These are phyloP conservation scores for Adansonia grandidieri DNA, from an alignment of 441 rosid species.

Conservation along the genomic window DNA sequence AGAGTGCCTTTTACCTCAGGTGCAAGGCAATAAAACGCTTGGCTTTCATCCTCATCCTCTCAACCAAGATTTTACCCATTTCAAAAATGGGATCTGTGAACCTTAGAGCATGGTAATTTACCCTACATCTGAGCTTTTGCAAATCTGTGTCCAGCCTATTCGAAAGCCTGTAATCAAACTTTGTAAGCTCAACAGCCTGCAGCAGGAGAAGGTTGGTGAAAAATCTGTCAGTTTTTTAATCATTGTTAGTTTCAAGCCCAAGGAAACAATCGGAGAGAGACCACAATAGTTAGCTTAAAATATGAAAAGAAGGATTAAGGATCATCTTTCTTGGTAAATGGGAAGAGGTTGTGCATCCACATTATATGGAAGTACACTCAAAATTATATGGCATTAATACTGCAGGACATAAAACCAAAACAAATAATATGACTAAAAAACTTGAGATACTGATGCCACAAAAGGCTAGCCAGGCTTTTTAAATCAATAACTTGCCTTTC, in stretches of 20 bases:
- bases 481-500: not conserved
- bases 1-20: slow-evolving; percentile 48
- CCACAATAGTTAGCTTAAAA: not conserved
- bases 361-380: not conserved
- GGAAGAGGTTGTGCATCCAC: not conserved
- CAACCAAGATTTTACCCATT: slow-evolving; percentile 56
- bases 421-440: not conserved
- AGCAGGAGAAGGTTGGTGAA: slow-evolving; percentile 24
- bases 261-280: not conserved
- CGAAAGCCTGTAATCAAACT: slow-evolving; percentile 72
- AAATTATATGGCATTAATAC: not conserved
- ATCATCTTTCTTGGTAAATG: not conserved
- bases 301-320: not conserved
- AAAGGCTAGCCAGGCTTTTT: not conserved
- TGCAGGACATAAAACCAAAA: not conserved
- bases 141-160: slow-evolving; percentile 55
- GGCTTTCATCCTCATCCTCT: slow-evolving; percentile 58
- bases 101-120: slow-evolving; percentile 64
- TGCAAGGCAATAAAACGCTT: slow-evolving; percentile 65
- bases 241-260: not conserved
- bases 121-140: slow-evolving; percentile 76
- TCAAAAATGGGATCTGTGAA: slow-evolving; percentile 54
- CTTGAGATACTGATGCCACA: not conserved
- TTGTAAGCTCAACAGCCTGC: slow-evolving; percentile 72
- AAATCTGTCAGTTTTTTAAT: slow-evolving; percentile 19